Conservation (phyloP, 176 grass and related monocot genomes). For the Cenchrus fungigraminus region DNA sequence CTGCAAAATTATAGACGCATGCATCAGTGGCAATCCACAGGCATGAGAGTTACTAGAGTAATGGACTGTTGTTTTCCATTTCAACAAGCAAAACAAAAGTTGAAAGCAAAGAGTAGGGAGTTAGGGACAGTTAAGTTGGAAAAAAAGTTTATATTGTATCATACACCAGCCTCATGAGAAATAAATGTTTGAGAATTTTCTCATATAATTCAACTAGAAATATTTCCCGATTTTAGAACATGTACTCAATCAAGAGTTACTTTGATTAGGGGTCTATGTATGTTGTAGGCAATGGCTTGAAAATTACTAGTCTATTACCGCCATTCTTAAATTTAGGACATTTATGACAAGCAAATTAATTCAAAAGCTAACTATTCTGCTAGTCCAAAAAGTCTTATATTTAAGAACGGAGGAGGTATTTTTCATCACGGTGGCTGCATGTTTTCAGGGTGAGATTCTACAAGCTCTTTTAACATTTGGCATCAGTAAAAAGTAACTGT, state of each 20-base stretch:
- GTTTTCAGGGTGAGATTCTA: too few relatives aligned
- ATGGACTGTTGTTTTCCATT: not conserved
- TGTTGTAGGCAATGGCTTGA: not conserved
- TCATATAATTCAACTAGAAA: not conserved
- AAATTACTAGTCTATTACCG: not conserved
- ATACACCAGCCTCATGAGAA: not conserved
- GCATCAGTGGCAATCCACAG: slow-evolving; percentile 12
- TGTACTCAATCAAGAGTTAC: not conserved
- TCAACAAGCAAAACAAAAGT: not conserved
- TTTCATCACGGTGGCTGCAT: too few relatives aligned
- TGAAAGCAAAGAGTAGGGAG: not conserved
- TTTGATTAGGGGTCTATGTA: not conserved
- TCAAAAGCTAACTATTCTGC: too few relatives aligned
- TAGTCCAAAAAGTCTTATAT: too few relatives aligned
- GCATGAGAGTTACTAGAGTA: not conserved
- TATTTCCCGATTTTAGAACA: not conserved
- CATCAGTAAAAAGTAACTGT: too few relatives aligned
- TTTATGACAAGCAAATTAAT: too few relatives aligned
- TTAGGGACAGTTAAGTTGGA: not conserved
- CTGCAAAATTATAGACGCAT: not conserved
- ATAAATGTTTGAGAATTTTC: not conserved
- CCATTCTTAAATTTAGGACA: too few relatives aligned
- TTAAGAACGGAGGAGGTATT: too few relatives aligned
- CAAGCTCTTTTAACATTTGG: too few relatives aligned
- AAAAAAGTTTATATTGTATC: not conserved